Evolutionary conservation across 495 filamentous ascomycete genomes (phyloP), one percentile per base, ranked within the genome.

Genomic region (Tuber indicum): DNA sequence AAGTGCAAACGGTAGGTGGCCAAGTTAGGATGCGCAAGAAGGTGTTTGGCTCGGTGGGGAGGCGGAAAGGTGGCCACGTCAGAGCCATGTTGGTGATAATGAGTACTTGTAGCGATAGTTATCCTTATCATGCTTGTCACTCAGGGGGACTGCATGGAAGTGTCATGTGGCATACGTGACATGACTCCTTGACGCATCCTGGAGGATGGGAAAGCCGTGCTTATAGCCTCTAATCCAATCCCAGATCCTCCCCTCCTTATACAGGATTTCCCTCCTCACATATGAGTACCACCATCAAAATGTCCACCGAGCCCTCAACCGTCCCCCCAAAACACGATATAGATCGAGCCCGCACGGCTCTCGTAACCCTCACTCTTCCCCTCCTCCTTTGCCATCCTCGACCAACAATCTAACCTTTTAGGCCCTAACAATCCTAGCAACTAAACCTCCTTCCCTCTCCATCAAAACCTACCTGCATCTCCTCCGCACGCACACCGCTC

Each of bases 381-480:
- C 74, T n/a, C 21, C 16, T 23, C n/a, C n/a, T 39, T 41, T 6
- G 19, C 26, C 23, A 74, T 26, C 23, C 43, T 62, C 32, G 17
- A 45, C 26, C 32, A 36, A 1, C 36, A 36, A 44, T 47, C 52
- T 74, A 23, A 78, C 32, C 42, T 41, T n/a, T 46, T 8, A 79
- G 77, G 78, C 78, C 52, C 47, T 80, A 45, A 80, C 71, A 21
- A 71, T 80, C 52, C 77, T 80, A 14, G 52, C 73, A 66, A 80
- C 77, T 0, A 80, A 80, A 32, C 78, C 78, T 49, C 46, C 73
- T 32, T 80, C 77, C 1, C 77, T 80, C 52, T 80, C 78, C 23
- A 80, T 80, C 36, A 58, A 72, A 17, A 62, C 73, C 66, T 80
- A 80, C 42, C 43, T 80, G 42, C 17, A 44, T 43, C 77, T 80